Evolutionary conservation across 2,329 filamentous ascomycete genomes (phyloP), one percentile per base, ranked within the genome.

Genomic region (Ilyonectria destructans): DNA sequence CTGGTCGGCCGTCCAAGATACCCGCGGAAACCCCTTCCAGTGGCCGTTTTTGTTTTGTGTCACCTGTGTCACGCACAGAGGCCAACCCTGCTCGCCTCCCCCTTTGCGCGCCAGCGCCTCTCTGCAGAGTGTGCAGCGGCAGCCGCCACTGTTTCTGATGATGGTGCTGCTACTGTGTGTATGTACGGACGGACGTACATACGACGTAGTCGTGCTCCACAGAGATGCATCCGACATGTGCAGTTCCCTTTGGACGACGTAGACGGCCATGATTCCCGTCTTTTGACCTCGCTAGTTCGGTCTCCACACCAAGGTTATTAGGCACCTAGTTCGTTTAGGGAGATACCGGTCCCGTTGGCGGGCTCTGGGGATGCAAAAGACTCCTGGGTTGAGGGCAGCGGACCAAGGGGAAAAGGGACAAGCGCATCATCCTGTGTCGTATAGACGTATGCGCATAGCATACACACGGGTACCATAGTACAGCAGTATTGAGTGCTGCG

Each of bases 401-500:
- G 21, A 52, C 48, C 35, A 56, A 43, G 43, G 61, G 46, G 61
- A 63, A 58, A 57, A 31, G 31, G 31, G 61, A 57, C 40, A 63
- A 29, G 51, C 51, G 61, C 33, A 58, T 56, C 29, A 4, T 63
- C 5, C 17, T 40, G 13, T 40, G 13, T 17, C 37, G 37, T 40
- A 40, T 40, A n/a, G 31, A 6, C 31, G 12, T 33, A 33, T 33
- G 9, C 12, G 31, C 8, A 4, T 33, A 33, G 8, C 31, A 12
- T 33, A 33, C 31, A 9, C 12, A 33, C 31, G 26, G 26, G 26
- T 26, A 6, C 26, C 4, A 26, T 26, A n/a, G 37, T 40, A 17
- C 13, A 40, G 37, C 13, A 40, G 37, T 6, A 40, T 15, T 26
- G 26, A 26, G 26, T 26, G 15, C 37, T 40, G 37, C 37, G 37